Conservation (phyloP, 257 asterid genomes). For the Parsonsia alboflavescens region DNA sequence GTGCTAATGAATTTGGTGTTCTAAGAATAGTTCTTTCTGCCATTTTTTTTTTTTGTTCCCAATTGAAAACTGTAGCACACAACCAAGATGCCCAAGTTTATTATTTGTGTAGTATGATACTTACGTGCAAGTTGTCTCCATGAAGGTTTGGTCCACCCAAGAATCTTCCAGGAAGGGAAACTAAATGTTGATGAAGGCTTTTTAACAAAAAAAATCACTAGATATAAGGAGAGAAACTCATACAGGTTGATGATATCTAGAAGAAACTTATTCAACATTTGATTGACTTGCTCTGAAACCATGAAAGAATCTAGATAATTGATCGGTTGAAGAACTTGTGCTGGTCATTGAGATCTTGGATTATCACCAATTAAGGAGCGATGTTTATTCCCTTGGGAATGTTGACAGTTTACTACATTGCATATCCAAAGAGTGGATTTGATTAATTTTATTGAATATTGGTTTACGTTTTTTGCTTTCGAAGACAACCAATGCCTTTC, state of each 20-base stretch:
- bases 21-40: not conserved
- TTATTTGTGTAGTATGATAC: not conserved
- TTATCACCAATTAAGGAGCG: not conserved
- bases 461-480: not conserved
- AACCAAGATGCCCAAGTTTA: not conserved
- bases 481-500: not conserved
- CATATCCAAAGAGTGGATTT: not conserved
- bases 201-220: not conserved
- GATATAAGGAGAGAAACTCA: not conserved
- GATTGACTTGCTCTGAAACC: conserved; percentile 1
- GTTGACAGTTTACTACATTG: not conserved
- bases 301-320: not conserved
- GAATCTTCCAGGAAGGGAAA: not conserved
- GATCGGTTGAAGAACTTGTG: not conserved
- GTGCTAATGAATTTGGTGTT: not conserved
- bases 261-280: not conserved
- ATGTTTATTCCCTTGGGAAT: not conserved
- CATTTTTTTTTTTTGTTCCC: too few relatives aligned
- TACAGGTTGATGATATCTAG: not conserved
- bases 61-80: too few relatives aligned
- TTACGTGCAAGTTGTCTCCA: not conserved
- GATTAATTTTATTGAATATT: not conserved
- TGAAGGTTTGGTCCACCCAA: not conserved
- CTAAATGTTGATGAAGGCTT: not conserved
- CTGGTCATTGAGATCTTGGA: not conserved